Evolutionary conservation across 352 stramenopile genomes (phyloP).

Genomic region (Blastocystis sp.): DNA sequence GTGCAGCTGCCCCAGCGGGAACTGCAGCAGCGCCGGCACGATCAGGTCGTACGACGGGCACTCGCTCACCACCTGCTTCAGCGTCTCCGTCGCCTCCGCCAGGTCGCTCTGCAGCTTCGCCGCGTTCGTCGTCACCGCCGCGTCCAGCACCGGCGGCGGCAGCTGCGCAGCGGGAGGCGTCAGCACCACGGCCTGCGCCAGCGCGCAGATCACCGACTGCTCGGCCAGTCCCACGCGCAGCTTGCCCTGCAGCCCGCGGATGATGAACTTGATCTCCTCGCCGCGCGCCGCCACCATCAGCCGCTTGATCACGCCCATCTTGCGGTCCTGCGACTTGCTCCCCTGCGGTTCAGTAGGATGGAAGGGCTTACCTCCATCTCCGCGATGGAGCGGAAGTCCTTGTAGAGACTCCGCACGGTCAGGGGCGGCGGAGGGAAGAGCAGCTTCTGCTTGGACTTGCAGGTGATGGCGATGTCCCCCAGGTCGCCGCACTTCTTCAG

Average conservation of each 20-base stretch:
- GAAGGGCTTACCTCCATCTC: slow-evolving; percentile 72
- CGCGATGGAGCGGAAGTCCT: slow-evolving; percentile 82
- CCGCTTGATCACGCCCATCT: slow-evolving; percentile 92
- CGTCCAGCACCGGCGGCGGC: slow-evolving; percentile 36
- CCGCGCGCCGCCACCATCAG: slow-evolving; percentile 82
- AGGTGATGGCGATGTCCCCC: slow-evolving; percentile 88
- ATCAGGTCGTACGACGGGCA: slow-evolving; percentile 91
- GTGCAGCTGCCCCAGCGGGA: slow-evolving; percentile 69
- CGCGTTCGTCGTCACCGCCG: slow-evolving; percentile 1
- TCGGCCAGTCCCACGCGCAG: slow-evolving; percentile 93
- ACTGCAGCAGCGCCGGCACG: slow-evolving; percentile 81
- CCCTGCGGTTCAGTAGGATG: slow-evolving; percentile 81
- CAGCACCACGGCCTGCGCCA: slow-evolving; percentile 90
- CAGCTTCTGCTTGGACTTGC: slow-evolving; percentile 84
- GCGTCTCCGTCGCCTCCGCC: slow-evolving; percentile 82
- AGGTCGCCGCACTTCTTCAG: slow-evolving; percentile 93
- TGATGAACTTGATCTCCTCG: slow-evolving; percentile 94
- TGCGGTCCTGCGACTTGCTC: slow-evolving; percentile 90
- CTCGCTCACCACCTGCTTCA: slow-evolving; percentile 97
- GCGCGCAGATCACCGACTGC: slow-evolving; percentile 90
- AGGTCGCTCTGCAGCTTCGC: slow-evolving; percentile 73
- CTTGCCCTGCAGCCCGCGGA: slow-evolving; percentile 94
- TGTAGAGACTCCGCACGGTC: slow-evolving; percentile 77
- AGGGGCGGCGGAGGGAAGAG: slow-evolving; percentile 83
- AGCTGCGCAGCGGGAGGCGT: slow-evolving; percentile 57